Evolutionary conservation across 75 land plant genomes (phyloP), one percentile per base, ranked within the genome.

Genomic region (Selaginella tamariscina): DNA sequence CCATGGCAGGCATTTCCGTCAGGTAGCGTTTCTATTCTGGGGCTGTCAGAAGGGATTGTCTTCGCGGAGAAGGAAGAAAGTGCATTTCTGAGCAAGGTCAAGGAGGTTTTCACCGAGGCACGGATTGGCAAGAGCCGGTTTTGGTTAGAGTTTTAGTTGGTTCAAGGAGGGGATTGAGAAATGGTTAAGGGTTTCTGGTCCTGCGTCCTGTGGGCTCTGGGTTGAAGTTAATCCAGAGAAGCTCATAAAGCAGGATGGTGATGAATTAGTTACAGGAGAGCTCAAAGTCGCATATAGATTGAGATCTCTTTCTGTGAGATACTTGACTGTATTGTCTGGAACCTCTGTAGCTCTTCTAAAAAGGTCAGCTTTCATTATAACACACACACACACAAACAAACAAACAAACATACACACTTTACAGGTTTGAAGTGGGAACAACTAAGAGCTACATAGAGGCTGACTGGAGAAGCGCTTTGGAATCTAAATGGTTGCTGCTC

Each of bases 71-170:
- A 67, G 57, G 44, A 59, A n/a, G 62, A 59, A 26, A 26, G 62
- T n/a, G 62, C 62, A 8, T 5, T 21, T 59, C 26, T 8, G 62
- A 65, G 54, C 55, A 54, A 29, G 66, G 32, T 56, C 0, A 49
- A 32, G 32, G 21, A 32, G 1, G 20, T 64, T n/a, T 32, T 33
- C 30, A 23, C 8, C 29, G 22, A 22, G 13, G 28, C 32, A 70
- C 56, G 31, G 55, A 55, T 9, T 2, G 22, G 55, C 9, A 44
- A 21, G 1, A 13, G 24, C 26, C 26, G 54, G 26, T 64, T 32
- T 28, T 32, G 1, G 54, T 77, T 13, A 77, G 68, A 31, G 72
- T 77, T 67, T 69, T 77, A 33, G 75, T 77, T 26, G 79, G 79
- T 21, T 31, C 5, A 31, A 56, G 24, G 71, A 54, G 22, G 75